phyloP scores from a whole-genome alignment of 176 grass and related monocot species.

The Oryza meridionalis region DNA sequence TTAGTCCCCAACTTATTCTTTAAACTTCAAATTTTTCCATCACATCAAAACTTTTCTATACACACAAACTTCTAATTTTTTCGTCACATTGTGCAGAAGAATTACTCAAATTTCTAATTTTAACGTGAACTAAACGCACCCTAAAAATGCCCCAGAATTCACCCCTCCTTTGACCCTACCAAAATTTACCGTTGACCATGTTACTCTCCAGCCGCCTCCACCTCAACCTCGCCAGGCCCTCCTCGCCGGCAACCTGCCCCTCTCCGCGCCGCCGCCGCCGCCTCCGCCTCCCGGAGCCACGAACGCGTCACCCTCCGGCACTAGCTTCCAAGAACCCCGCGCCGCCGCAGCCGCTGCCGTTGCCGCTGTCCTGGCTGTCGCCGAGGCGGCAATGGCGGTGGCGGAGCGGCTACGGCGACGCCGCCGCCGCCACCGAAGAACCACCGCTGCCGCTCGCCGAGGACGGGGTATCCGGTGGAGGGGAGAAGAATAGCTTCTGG shows the following conservation, averaged over 20 bases:
- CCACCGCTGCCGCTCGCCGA: background rate
- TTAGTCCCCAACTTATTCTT: too few relatives aligned
- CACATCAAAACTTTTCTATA: too few relatives aligned
- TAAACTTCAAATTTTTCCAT: too few relatives aligned
- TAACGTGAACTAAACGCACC: too few relatives aligned
- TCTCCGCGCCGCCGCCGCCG: background rate
- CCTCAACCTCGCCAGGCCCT: background rate
- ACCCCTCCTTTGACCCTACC: background rate
- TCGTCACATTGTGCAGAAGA: too few relatives aligned
- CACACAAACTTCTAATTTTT: too few relatives aligned
- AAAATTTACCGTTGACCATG: slow-evolving; percentile 36
- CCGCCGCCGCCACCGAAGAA: background rate
- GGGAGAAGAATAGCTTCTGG: slow-evolving; percentile 72
- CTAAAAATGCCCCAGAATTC: too few relatives aligned
- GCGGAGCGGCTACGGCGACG: slow-evolving; percentile 9
- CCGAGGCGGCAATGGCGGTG: slow-evolving; percentile 45
- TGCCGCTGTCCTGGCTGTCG: background rate
- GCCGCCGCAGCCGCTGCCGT: background rate
- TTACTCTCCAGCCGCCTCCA: background rate
- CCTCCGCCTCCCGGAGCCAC: background rate
- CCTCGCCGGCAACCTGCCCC: background rate
- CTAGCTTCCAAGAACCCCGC: background rate
- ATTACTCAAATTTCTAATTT: too few relatives aligned
- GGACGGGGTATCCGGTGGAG: background rate
- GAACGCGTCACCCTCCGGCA: background rate